Evolutionary conservation across 805 yeast species (phyloP), one percentile per base, ranked within the genome.

Genomic region (Zygosaccharomyces kombuchaensis): DNA sequence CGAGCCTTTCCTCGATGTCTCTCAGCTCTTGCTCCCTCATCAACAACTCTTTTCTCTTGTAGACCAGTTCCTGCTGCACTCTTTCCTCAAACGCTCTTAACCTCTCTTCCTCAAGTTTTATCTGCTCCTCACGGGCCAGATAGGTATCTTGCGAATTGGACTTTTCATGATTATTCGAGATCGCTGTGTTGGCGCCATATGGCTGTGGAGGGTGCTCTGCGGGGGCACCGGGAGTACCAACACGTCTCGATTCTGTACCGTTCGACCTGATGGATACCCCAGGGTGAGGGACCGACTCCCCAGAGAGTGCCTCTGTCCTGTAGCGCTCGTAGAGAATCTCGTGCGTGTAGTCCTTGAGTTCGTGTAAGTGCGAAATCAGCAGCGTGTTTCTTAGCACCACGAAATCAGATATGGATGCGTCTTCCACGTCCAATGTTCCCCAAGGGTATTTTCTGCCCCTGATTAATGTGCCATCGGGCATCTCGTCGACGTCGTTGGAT

Each of bases 91-190:
- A 87, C 36, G 87, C 85, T 59, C 76, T 82, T 60, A 89, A 75
- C 68, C 95, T 78, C 68, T 87, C 96, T 69, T 89, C 96, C 67
- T 89, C 96, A 43, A 83, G 71, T 58, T 86, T 81, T 58, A 88
- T 85, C 68, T 87, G 95, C 67, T 87, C 96, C 66, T 89, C 97
- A 66, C 91, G 86, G 32, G 80, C 78, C 42, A 76, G 55, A 50
- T 76, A 77, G 5, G 78, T 73, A 46, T 67, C 74, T 37, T 66
- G 63, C 9, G 50, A 45, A 9, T 40, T 40, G 21, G 43, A 46
- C 62, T 62, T 30, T 57, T 48, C 38, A 39, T 47, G 37, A 12
- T 38, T 14, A 10, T 47, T 40, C 10, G 44, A 36, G 7, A 30
- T 38, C n/a, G 40, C 29, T 3, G 45, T 25, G 7, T 45, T 25